These are phyloP conservation scores for Trichophyton schoenleinii DNA, from an alignment of 2,329 filamentous ascomycete genomes.

Conservation along the genomic window DNA sequence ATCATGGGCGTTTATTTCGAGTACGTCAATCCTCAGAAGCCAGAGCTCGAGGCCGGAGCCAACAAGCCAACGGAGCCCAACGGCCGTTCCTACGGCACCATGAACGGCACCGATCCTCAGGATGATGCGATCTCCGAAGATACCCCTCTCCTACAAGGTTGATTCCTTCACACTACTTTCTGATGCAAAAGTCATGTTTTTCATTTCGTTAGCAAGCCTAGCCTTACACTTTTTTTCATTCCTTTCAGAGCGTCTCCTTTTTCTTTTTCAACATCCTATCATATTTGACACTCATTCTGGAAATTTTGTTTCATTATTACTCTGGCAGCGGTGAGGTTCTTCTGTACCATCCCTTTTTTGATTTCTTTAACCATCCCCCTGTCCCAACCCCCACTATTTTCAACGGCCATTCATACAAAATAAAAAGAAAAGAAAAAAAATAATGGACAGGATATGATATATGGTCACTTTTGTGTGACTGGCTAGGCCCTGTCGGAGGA, in stretches of 20 bases:
- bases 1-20: slow-evolving; percentile 66
- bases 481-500: neutral
- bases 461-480: neutral
- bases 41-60: slow-evolving; percentile 13
- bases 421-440: neutral
- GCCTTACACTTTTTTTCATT: neutral
- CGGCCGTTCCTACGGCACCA: slow-evolving; percentile 4
- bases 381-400: neutral
- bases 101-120: slow-evolving; percentile 6
- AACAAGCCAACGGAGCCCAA: neutral
- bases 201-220: neutral
- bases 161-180: neutral
- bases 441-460: neutral
- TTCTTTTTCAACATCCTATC: neutral
- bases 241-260: neutral
- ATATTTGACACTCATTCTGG: neutral
- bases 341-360: neutral
- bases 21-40: slow-evolving; percentile 36
- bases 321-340: neutral
- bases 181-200: neutral
- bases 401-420: neutral
- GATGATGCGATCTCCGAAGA: slow-evolving; percentile 13
- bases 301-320: slow-evolving; percentile 1
- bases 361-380: neutral
- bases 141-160: slow-evolving; percentile 15